Evolutionary conservation across 768 basidiomycete species (phyloP).

Genomic region (Boletus insuetus): DNA sequence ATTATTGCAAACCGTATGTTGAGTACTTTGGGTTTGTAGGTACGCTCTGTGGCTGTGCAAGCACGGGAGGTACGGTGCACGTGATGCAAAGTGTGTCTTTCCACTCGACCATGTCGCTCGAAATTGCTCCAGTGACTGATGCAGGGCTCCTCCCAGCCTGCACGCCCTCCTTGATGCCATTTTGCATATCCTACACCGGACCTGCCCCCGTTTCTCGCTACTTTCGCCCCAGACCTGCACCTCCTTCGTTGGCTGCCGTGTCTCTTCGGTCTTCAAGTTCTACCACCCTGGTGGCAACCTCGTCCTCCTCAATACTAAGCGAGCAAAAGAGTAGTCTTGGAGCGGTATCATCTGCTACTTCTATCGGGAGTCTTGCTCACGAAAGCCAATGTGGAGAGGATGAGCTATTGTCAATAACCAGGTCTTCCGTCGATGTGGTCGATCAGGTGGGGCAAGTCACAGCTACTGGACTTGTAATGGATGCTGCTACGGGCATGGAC

Average conservation of each 20-base stretch:
- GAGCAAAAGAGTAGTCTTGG: constrained; percentile 5
- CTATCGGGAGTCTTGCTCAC: neutral
- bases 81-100: neutral
- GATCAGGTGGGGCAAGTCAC: neutral
- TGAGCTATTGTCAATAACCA: neutral
- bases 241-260: constrained; percentile 12
- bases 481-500: neutral
- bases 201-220: constrained; percentile 73
- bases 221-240: constrained; percentile 52
- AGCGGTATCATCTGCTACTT: constrained; percentile 5
- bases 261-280: constrained; percentile 12
- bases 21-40: neutral
- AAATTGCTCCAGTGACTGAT: constrained; percentile 18
- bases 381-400: neutral
- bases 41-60: constrained; percentile 10
- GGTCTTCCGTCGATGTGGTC: neutral
- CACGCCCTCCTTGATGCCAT: constrained; percentile 77
- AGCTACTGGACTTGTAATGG: neutral
- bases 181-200: constrained; percentile 70
- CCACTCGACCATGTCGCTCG: constrained; percentile 10
- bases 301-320: constrained; percentile 6
- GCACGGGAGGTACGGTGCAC: neutral
- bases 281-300: constrained; percentile 9
- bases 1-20: constrained; percentile 26
- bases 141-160: constrained; percentile 34